phyloP scores from a whole-genome alignment of 495 filamentous ascomycete species.

The Aspergillus hancockii region DNA sequence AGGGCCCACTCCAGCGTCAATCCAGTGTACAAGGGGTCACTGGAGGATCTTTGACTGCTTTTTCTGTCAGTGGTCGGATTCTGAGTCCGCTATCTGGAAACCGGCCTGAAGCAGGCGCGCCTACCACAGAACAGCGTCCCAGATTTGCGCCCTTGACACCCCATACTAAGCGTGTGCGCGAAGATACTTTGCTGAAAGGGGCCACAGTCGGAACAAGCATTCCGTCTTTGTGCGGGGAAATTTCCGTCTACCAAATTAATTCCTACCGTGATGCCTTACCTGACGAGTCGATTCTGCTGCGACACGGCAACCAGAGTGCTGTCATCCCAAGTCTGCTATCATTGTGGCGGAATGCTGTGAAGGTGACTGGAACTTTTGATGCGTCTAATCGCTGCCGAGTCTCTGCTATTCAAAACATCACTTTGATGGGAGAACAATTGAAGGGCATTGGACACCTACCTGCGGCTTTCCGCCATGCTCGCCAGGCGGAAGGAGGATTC shows the following conservation, averaged over 20 bases:
- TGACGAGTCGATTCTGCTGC: slow-evolving; percentile 69
- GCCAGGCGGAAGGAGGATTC: slow-evolving; percentile 45
- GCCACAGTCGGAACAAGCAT: slow-evolving; percentile 29
- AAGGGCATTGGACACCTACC: slow-evolving; percentile 59
- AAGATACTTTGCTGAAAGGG: slow-evolving; percentile 57
- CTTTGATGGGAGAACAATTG: slow-evolving; percentile 66
- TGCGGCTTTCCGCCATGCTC: slow-evolving; percentile 29
- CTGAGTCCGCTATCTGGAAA: slow-evolving; percentile 36
- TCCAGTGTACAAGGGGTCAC: slow-evolving; percentile 56
- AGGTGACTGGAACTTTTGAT: slow-evolving; percentile 57
- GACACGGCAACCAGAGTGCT: slow-evolving; percentile 61
- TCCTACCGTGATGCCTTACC: slow-evolving; percentile 48
- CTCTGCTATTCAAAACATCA: slow-evolving; percentile 48
- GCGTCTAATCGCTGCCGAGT: slow-evolving; percentile 48
- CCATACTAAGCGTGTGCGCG: slow-evolving; percentile 64
- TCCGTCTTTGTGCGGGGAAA: slow-evolving; percentile 58
- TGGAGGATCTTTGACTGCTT: slow-evolving; percentile 64
- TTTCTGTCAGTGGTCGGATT: slow-evolving; percentile 69
- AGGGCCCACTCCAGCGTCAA: slow-evolving; percentile 59
- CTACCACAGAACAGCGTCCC: slow-evolving; percentile 42
- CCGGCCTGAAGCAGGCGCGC: slow-evolving; percentile 37
- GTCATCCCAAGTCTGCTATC: slow-evolving; percentile 65
- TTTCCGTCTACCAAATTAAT: slow-evolving; percentile 56
- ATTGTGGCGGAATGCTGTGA: slow-evolving; percentile 67
- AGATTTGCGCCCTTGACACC: slow-evolving; percentile 85